Evolutionary conservation across 345 rosid species (phyloP).

Genomic region (Aquilaria malaccensis): DNA sequence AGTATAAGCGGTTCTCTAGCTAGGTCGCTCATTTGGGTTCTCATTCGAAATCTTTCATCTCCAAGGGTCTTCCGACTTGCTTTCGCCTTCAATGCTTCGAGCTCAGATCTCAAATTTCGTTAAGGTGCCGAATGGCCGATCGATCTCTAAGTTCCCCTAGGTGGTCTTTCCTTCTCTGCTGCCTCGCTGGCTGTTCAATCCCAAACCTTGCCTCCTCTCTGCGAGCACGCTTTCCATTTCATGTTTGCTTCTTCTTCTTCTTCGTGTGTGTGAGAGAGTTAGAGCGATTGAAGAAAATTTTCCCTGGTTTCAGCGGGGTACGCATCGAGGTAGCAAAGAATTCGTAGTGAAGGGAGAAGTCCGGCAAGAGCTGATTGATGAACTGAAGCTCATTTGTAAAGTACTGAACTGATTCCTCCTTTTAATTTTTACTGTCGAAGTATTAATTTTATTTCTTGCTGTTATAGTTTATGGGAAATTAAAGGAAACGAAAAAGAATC

Average conservation of each 20-base stretch:
- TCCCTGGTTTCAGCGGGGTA: slow-evolving; percentile 18
- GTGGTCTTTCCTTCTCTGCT: slow-evolving; percentile 46
- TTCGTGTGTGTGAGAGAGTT: not conserved
- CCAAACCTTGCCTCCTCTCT: slow-evolving; percentile 33
- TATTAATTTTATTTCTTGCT: not conserved
- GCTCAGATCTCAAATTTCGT: slow-evolving; percentile 3
- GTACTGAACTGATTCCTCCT: slow-evolving; percentile 19
- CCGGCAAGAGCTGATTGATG: slow-evolving; percentile 54
- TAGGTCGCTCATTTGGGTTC: slow-evolving; percentile 41
- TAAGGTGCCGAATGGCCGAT: slow-evolving; percentile 15
- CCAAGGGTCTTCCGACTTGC: slow-evolving; percentile 21
- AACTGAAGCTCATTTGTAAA: slow-evolving; percentile 51
- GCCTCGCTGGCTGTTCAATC: slow-evolving; percentile 37
- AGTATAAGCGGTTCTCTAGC: slow-evolving; percentile 5
- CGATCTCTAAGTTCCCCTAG: slow-evolving; percentile 44
- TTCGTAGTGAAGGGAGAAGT: slow-evolving; percentile 55
- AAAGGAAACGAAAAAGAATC: not conserved
- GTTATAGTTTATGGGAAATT: not conserved
- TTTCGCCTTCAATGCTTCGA: slow-evolving; percentile 10
- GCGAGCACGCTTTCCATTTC: slow-evolving; percentile 40
- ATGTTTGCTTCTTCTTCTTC: slow-evolving; percentile 21
- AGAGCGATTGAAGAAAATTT: not conserved
- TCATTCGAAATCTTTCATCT: slow-evolving; percentile 21
- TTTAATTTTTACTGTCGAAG: not conserved
- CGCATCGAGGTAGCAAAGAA: slow-evolving; percentile 46